A percentile compares a stretch with the other conserved stretches of the same genome.
phyloP scores from a whole-genome alignment of 116 monocot genomes.

The Papilionanthe hybrid region DNA sequence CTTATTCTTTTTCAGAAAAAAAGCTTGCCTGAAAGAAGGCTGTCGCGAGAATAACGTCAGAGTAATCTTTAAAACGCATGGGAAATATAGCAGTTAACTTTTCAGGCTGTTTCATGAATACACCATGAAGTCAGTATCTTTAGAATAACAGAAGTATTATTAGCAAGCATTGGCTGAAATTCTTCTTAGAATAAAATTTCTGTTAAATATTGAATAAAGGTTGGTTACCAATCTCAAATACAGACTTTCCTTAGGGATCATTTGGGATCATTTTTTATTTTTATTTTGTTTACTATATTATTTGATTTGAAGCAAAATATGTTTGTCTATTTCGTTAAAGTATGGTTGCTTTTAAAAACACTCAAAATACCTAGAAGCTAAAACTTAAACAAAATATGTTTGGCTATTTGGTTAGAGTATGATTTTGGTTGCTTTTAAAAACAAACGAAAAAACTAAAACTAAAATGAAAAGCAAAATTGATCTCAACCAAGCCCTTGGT shows the following conservation, averaged over 20 bases:
- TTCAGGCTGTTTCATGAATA: slow-evolving; percentile 30
- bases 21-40: slow-evolving; percentile 60
- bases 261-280: too few relatives aligned
- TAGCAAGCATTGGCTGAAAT: not conserved
- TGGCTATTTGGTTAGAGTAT: too few relatives aligned
- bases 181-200: not conserved
- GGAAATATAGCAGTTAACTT: slow-evolving; percentile 58
- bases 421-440: too few relatives aligned
- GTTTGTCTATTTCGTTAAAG: too few relatives aligned
- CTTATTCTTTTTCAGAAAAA: too few relatives aligned
- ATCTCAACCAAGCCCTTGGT: not conserved
- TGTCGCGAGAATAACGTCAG: slow-evolving; percentile 61
- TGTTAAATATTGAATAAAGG: not conserved
- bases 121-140: not conserved
- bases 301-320: too few relatives aligned
- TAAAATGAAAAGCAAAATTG: too few relatives aligned
- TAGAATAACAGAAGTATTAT: not conserved
- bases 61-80: slow-evolving; percentile 64
- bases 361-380: too few relatives aligned
- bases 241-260: not conserved
- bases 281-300: too few relatives aligned
- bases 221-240: not conserved
- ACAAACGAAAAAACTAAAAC: too few relatives aligned
- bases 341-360: too few relatives aligned
- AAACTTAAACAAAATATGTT: too few relatives aligned